Conservation (phyloP, 2,329 filamentous ascomycete species). For the Talaromyces sp. region DNA sequence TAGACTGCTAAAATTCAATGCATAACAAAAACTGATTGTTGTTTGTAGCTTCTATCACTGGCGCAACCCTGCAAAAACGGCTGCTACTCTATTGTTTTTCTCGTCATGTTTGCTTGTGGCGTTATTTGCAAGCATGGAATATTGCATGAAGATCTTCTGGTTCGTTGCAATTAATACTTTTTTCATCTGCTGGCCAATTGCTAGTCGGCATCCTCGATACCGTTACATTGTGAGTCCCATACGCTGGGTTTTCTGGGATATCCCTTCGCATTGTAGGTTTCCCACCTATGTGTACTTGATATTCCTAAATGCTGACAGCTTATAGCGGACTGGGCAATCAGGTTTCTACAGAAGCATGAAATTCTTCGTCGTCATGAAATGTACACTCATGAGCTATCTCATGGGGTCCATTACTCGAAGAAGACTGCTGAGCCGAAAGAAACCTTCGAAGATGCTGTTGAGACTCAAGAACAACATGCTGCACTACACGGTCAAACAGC, state of each 20-base stretch:
- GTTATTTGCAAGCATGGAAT: constrained; percentile 26
- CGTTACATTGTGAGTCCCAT: constrained; percentile 30
- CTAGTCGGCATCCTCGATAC: constrained; percentile 32
- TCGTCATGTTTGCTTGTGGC: constrained; percentile 25
- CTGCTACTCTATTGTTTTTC: constrained; percentile 30
- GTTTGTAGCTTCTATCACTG: constrained; percentile 31
- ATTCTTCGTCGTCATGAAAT: constrained; percentile 11
- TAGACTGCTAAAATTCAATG: background rate
- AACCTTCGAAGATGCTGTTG: constrained; percentile 5
- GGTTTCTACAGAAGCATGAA: constrained; percentile 12
- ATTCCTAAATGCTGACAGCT: background rate
- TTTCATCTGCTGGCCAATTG: constrained; percentile 33
- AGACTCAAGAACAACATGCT: background rate
- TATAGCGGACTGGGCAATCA: constrained; percentile 14
- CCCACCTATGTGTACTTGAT: background rate
- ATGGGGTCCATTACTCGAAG: background rate
- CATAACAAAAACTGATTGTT: background rate
- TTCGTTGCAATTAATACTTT: constrained; percentile 30
- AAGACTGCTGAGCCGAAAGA: background rate
- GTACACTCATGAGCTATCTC: background rate
- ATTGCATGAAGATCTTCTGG: constrained; percentile 31
- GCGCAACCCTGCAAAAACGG: constrained; percentile 29
- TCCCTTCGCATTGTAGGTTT: constrained; percentile 28
- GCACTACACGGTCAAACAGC: background rate
- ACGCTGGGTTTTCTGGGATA: constrained; percentile 35